These are phyloP conservation scores for Aspergillus bridgeri DNA, from an alignment of 495 filamentous ascomycete genomes.

Conservation along the genomic window DNA sequence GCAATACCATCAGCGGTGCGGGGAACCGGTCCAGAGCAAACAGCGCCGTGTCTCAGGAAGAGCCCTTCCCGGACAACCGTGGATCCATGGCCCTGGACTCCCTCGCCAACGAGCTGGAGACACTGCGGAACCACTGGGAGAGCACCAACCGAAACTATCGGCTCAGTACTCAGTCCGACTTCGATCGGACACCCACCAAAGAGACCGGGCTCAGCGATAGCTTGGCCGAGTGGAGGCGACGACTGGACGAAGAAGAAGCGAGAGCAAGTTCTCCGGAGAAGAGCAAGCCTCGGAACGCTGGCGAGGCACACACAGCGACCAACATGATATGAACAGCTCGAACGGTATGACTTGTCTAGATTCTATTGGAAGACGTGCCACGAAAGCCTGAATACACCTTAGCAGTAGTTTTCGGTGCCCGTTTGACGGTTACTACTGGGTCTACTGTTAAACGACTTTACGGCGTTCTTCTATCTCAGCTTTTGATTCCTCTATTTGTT, in stretches of 20 bases:
- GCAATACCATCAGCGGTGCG: constrained; percentile 30
- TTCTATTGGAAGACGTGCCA: constrained; percentile 13
- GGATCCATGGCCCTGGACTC: constrained; percentile 87
- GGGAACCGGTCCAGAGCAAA: constrained; percentile 38
- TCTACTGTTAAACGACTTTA: background rate
- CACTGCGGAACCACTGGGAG: constrained; percentile 88
- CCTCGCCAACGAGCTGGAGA: constrained; percentile 86
- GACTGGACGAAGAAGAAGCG: constrained; percentile 62
- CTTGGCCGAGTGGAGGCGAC: constrained; percentile 70
- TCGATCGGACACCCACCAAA: constrained; percentile 64
- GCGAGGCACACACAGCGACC: constrained; percentile 16
- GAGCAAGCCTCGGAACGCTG: constrained; percentile 25
- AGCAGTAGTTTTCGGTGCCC: background rate
- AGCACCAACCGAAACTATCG: constrained; percentile 92
- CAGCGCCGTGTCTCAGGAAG: constrained; percentile 52
- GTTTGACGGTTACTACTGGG: background rate
- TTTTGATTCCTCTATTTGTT: background rate
- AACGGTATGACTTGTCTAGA: constrained; percentile 16
- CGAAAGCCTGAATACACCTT: constrained; percentile 4
- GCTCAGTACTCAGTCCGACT: constrained; percentile 78
- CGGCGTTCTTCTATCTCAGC: background rate
- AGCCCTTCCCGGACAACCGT: constrained; percentile 61
- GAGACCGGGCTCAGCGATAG: constrained; percentile 60
- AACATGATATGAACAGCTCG: constrained; percentile 38
- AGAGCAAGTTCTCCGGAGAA: constrained; percentile 27